These are phyloP conservation scores for Acanthamoeba sp. DNA, from an alignment of 208 protist genomes.

Conservation along the genomic window DNA sequence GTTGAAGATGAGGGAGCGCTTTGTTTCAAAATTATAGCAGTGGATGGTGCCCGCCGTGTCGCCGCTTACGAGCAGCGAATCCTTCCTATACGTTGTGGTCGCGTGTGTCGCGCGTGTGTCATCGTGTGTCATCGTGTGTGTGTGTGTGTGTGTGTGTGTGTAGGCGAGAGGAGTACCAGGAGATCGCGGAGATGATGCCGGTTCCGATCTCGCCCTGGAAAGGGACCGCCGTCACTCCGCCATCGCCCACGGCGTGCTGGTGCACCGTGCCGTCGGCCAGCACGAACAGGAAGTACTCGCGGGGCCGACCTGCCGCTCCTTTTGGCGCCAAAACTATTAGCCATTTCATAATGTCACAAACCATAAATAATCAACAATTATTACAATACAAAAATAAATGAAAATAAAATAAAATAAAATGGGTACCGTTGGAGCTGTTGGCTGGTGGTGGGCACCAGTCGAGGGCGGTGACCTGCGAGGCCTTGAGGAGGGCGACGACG, in stretches of 20 bases:
- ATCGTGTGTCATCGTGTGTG: not conserved
- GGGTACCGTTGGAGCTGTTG: not conserved
- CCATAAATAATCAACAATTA: no score
- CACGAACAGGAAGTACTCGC: conserved; percentile 59
- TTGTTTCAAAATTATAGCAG: conserved; percentile 34
- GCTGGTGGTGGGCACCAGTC: not conserved
- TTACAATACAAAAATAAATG: no score
- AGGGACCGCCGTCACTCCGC: not conserved
- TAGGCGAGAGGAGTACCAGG: not conserved
- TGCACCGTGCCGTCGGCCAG: conserved; percentile 27
- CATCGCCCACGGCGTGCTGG: not conserved
- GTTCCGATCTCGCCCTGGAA: conserved; percentile 56
- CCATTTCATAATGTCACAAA: no score
- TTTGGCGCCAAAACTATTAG: not conserved
- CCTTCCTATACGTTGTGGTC: not conserved
- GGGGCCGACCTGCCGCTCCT: not conserved
- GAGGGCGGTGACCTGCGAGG: conserved; percentile 58
- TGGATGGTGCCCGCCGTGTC: conserved; percentile 58
- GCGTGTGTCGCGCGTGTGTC: not conserved
- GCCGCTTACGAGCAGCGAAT: not conserved
- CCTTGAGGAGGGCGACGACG: conserved; percentile 13
- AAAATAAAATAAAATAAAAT: not conserved
- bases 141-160: not conserved
- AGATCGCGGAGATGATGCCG: conserved; percentile 55
- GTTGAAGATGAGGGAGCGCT: conserved; percentile 12